Conservation (phyloP, 352 stramenopile species). For the Phytophthora macrochlamydospora region DNA sequence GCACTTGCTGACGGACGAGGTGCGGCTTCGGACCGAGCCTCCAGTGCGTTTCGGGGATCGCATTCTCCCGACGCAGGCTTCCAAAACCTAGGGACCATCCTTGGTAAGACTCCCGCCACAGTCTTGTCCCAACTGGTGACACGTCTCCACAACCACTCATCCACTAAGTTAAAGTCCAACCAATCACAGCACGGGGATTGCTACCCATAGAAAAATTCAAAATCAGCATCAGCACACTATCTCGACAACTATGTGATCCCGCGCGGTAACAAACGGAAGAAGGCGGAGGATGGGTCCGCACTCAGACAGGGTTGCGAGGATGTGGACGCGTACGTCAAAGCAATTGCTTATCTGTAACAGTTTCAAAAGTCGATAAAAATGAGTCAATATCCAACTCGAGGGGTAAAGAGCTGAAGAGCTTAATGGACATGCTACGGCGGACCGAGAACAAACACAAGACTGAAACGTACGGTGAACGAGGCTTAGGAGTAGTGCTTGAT, state of each 20-base stretch:
- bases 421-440: background rate
- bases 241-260: background rate
- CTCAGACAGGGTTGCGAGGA: background rate
- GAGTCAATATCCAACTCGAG: background rate
- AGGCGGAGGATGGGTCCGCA: background rate
- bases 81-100: no score
- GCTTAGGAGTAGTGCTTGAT: background rate
- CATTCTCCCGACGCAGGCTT: no score
- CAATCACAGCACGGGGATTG: no score
- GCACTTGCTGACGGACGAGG: no score
- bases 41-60: no score
- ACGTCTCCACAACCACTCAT: no score
- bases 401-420: background rate
- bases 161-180: no score
- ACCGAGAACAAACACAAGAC: background rate
- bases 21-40: no score
- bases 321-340: background rate
- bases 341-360: background rate
- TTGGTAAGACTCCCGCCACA: no score
- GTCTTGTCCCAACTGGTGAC: no score
- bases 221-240: no score
- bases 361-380: background rate
- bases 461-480: background rate
- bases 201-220: no score
- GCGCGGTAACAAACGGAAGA: background rate